phyloP scores from a whole-genome alignment of 106 monocot genomes.

The Acorus gramineus region DNA sequence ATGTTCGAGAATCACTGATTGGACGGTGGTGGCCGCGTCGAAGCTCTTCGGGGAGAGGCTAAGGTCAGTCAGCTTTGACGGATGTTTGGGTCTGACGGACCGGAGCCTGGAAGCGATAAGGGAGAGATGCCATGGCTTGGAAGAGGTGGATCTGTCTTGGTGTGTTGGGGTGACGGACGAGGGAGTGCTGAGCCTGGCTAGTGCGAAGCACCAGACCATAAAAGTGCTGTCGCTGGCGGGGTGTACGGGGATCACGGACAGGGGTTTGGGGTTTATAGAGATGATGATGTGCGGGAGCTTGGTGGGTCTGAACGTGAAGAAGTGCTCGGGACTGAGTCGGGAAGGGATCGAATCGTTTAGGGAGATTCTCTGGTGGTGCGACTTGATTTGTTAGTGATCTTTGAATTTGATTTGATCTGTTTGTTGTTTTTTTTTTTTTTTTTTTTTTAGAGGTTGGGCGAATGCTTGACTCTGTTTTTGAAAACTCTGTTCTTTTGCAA shows the following conservation, averaged over 20 bases:
- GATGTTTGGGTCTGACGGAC: slow-evolving; percentile 13
- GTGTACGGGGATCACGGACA: slow-evolving; percentile 16
- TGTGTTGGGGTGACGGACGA: slow-evolving; percentile 15
- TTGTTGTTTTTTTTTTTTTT: too few species aligned
- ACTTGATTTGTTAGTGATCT: not conserved
- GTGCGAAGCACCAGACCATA: slow-evolving; percentile 1
- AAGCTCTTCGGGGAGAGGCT: slow-evolving; percentile 2
- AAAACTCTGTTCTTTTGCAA: too few species aligned
- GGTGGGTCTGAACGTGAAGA: slow-evolving; percentile 13
- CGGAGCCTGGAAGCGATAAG: slow-evolving; percentile 10
- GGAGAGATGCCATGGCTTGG: slow-evolving; percentile 10
- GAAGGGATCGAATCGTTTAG: slow-evolving; percentile 3
- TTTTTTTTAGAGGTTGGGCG: too few species aligned
- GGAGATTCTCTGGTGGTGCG: slow-evolving; percentile 17
- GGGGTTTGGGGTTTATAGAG: slow-evolving; percentile 9
- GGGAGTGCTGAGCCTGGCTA: slow-evolving; percentile 12
- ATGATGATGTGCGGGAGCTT: slow-evolving; percentile 6
- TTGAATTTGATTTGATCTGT: too few species aligned
- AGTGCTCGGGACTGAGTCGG: slow-evolving; percentile 9
- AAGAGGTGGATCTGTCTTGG: slow-evolving; percentile 18
- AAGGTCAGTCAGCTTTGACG: slow-evolving; percentile 3
- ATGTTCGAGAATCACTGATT: slow-evolving; percentile 14
- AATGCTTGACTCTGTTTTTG: too few species aligned
- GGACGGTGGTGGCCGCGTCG: slow-evolving; percentile 7
- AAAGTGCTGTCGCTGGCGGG: slow-evolving; percentile 22